Conservation (phyloP, 768 basidiomycete genomes). For the Sistotremastrum niveocremeum region DNA sequence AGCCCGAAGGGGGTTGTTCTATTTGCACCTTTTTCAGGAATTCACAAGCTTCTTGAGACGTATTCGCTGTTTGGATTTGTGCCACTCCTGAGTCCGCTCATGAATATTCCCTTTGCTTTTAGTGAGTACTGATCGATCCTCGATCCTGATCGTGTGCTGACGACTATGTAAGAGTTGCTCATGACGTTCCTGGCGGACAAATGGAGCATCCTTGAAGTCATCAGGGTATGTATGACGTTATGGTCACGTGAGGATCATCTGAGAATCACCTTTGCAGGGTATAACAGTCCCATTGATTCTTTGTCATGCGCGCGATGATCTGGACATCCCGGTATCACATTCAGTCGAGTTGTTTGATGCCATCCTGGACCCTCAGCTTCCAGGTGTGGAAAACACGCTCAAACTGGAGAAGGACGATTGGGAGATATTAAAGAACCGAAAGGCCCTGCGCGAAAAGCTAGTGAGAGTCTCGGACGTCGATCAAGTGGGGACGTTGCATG, state of each 20-base stretch:
- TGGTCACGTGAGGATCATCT: conserved; percentile 1
- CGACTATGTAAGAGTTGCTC: conserved; percentile 30
- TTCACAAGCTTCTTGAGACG: conserved; percentile 48
- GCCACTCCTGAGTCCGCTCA: conserved; percentile 60
- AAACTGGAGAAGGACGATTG: conserved; percentile 29
- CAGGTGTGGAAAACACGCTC: conserved; percentile 22
- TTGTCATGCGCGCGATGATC: conserved; percentile 63
- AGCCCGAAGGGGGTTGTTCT: conserved; percentile 39
- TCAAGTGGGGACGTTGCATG: conserved; percentile 37
- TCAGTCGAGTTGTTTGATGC: conserved; percentile 54
- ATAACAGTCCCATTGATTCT: conserved; percentile 59
- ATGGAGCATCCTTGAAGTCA: conserved; percentile 50
- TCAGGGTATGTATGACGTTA: conserved; percentile 30
- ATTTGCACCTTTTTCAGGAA: conserved; percentile 43
- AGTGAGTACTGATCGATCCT: conserved; percentile 31
- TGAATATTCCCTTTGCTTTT: conserved; percentile 43
- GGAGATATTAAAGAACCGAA: conserved; percentile 28
- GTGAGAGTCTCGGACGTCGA: conserved; percentile 32
- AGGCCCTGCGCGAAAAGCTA: conserved; percentile 26
- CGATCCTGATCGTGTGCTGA: conserved; percentile 2
- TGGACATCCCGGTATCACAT: conserved; percentile 59
- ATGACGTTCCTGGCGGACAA: conserved; percentile 38
- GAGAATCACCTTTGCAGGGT: conserved; percentile 24
- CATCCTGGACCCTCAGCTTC: conserved; percentile 51
- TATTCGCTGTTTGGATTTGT: conserved; percentile 53